These are phyloP conservation scores for Dendrobium officinale DNA, from an alignment of 106 monocot species.

Conservation along the genomic window DNA sequence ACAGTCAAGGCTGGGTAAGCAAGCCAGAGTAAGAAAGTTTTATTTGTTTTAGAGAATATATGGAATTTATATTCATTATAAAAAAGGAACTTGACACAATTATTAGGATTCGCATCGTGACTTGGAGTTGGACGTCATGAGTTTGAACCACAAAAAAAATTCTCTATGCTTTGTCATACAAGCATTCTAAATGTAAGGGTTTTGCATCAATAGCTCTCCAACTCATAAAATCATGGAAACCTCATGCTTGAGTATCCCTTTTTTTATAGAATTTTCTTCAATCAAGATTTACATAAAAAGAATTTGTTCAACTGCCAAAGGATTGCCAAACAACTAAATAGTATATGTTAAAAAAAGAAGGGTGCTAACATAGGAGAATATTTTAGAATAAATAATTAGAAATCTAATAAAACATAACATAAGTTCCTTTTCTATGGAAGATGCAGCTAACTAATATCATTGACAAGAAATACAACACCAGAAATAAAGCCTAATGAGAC, in stretches of 20 bases:
- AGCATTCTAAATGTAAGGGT: not conserved
- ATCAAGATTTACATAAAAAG: not conserved
- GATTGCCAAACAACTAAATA: not conserved
- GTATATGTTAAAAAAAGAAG: not conserved
- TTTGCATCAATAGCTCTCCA: not conserved
- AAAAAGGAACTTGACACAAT: not conserved
- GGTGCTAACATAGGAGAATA: not conserved
- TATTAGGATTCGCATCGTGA: not conserved
- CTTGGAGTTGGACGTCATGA: not conserved
- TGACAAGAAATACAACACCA: not conserved
- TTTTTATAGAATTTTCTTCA: not conserved
- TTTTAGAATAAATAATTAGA: not conserved
- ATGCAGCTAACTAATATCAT: not conserved
- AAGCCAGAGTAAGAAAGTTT: not conserved
- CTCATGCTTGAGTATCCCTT: not conserved
- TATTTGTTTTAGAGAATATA: not conserved
- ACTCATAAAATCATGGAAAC: not conserved
- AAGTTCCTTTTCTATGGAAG: not conserved
- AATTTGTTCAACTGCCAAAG: not conserved
- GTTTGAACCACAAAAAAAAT: not conserved
- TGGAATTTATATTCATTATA: not conserved
- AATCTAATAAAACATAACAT: not conserved
- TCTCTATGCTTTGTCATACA: not conserved
- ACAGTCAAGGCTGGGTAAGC: not conserved
- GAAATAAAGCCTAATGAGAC: not conserved